A percentile compares a stretch with the other conserved stretches of the same genome.
Evolutionary conservation across 2,329 filamentous ascomycete species (phyloP).

Genomic region (Bretziella fagacearum): DNA sequence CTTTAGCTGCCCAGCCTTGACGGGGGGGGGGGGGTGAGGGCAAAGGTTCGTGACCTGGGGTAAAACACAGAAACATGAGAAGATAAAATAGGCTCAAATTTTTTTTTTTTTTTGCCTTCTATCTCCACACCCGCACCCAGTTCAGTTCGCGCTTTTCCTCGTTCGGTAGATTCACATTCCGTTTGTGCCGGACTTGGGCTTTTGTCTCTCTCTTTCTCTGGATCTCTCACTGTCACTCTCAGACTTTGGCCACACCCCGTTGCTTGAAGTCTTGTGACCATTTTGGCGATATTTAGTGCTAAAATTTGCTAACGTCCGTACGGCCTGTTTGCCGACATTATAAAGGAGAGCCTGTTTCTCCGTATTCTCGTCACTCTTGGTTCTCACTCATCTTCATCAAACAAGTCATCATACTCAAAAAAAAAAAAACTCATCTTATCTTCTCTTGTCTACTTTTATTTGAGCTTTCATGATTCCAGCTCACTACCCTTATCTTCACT

Average conservation of each 20-base stretch:
- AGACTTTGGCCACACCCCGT: not conserved
- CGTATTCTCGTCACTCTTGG: not conserved
- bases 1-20: no score
- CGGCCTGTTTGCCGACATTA: not conserved
- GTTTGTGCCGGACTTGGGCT: not conserved
- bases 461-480: not conserved
- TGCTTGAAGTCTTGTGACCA: not conserved
- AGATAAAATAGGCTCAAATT: not conserved
- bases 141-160: no score
- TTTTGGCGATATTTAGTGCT: conserved; percentile 3
- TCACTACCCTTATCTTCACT: not conserved
- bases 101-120: not conserved
- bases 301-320: not conserved
- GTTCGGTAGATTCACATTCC: conserved; percentile 2
- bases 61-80: no score
- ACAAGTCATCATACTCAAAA: not conserved
- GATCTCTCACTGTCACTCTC: no score
- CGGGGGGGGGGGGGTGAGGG: no score
- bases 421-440: no score
- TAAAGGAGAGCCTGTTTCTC: not conserved
- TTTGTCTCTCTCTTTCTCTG: not conserved
- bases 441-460: not conserved
- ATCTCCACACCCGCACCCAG: not conserved
- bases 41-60: no score
- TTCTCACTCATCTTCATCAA: not conserved